Conservation (phyloP, 306 rosid species). For the Malus sylvestris region DNA sequence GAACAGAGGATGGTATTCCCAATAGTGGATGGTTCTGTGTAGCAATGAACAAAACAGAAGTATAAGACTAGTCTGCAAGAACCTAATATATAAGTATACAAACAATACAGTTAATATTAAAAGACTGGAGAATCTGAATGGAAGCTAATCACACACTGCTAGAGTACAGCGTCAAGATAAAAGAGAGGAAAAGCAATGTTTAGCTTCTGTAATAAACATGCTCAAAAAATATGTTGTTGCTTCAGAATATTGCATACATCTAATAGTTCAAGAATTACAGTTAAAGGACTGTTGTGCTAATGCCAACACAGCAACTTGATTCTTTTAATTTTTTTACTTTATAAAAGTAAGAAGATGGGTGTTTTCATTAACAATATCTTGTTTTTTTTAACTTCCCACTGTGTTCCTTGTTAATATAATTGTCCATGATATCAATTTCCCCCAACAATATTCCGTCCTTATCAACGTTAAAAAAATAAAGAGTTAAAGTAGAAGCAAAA, state of each 20-base stretch:
- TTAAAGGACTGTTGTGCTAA: background rate
- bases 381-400: background rate
- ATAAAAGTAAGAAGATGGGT: background rate
- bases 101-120: background rate
- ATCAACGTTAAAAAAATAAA: background rate
- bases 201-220: background rate
- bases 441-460: background rate
- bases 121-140: background rate
- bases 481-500: background rate
- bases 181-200: background rate
- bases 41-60: constrained; percentile 27
- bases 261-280: background rate
- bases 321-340: background rate
- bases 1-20: constrained; percentile 41
- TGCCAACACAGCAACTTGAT: background rate
- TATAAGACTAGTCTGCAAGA: constrained; percentile 12
- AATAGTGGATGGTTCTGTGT: constrained; percentile 51
- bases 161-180: background rate
- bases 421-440: background rate
- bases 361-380: background rate
- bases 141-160: background rate
- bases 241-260: background rate
- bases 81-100: background rate
- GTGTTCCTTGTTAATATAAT: background rate
- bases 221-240: background rate